Evolutionary conservation across 345 rosid species (phyloP).

Genomic region (Eucalyptus microcorys): DNA sequence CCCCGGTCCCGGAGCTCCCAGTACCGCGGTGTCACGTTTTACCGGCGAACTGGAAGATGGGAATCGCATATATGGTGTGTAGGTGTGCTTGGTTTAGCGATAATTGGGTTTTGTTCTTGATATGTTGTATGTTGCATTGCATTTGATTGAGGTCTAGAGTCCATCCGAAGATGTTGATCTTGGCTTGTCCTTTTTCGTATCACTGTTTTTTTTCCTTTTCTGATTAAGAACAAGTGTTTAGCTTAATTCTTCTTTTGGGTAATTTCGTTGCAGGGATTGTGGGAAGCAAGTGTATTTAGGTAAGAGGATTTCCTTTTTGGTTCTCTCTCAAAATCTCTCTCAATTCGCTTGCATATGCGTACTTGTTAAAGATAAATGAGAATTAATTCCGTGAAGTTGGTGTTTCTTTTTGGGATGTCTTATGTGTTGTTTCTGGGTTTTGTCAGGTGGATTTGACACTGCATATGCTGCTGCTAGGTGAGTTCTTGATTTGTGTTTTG

Average conservation of each 20-base stretch:
- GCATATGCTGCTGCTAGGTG: conserved; percentile 96
- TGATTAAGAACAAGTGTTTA: background rate
- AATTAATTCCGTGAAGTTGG: background rate
- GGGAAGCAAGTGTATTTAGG: conserved; percentile 71
- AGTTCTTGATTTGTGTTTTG: background rate
- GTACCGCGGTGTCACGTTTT: conserved; percentile 95
- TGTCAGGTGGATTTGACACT: conserved; percentile 90
- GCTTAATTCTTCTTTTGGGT: background rate
- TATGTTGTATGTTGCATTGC: background rate
- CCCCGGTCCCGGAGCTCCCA: conserved; percentile 96
- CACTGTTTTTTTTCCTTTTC: background rate
- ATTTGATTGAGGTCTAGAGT: background rate
- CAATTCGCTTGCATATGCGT: background rate
- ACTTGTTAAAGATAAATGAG: background rate
- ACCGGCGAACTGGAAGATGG: conserved; percentile 97
- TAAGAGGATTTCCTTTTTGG: background rate
- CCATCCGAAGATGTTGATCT: background rate
- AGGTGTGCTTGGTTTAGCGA: background rate
- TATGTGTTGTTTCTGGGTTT: background rate
- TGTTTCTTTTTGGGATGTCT: background rate
- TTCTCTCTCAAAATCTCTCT: background rate
- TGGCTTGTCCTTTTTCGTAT: background rate
- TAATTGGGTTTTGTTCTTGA: background rate
- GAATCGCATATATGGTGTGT: conserved; percentile 94
- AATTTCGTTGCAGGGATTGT: conserved; percentile 43